Base-by-base conservation (phyloP, 306 rosid species). In the Trichosanthes cucumerina region DNA sequence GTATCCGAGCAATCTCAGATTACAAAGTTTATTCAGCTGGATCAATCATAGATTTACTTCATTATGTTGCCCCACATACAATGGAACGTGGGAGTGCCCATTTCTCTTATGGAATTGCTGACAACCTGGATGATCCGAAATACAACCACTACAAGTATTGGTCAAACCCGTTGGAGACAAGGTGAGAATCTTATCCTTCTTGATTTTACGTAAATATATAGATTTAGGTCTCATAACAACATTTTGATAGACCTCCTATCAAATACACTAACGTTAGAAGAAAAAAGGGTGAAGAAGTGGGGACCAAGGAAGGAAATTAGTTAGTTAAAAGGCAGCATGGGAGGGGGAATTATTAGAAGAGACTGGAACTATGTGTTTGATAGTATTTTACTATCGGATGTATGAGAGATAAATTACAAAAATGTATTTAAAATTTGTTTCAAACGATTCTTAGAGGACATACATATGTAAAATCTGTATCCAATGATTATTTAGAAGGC, bases 121-220 rank as follows among this genome's bases (percentile, higher is more conserved):
- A 88, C 79, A 60, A 90, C 79, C 82, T 90, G 86, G 96, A 89
- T 65, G 96, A 89, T 77, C 93, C 93, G 36, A 84, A 88, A 79
- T 90, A 89, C 72, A 79, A 78, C 49, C 97, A 90, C 86, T 88
- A 86, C 89, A 92, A 84, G 77, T 88, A 89, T 79, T 92, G 97
- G 97, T 92, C 96, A 43, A 92, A 92, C 79, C 97, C 97, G 13
- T 74, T 92, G 91, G 97, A 92, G 86, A 85, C 92, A 21, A 92
- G 90, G 97, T 92, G 65, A 90, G 91, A 21, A 19, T 24, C 56
- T 24, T 44, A 70, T 33, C 78, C 19, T 31, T 74, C 63, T 74
- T 18, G 63, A 50, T 28, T 33, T 9, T 31, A 74, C 28, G 14
- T 31, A 1, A 0, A 43, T 43, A 21, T 21, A 21, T 68, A 68